A percentile compares a stretch with the other conserved stretches of the same genome.
Evolutionary conservation across 2,329 filamentous ascomycete genomes (phyloP).

Genomic region (Aspergillus phoenicis): DNA sequence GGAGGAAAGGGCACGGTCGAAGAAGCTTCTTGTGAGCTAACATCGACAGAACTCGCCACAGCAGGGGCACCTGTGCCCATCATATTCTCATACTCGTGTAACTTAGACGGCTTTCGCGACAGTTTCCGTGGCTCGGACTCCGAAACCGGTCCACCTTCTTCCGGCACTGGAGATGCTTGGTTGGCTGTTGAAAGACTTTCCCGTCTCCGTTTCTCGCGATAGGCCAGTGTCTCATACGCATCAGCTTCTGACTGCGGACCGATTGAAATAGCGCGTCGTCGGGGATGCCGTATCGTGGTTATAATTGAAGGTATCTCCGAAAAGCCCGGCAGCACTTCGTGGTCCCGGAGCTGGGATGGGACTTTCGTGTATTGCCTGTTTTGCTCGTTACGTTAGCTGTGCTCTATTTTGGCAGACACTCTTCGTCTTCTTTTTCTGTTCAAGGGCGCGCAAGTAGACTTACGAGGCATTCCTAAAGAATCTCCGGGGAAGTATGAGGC

Average conservation of each 20-base stretch:
- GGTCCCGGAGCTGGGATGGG: slow-evolving; percentile 70
- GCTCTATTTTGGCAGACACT: too few species aligned
- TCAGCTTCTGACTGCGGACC: slow-evolving; percentile 95
- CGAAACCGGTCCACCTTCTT: slow-evolving; percentile 23
- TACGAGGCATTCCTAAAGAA: slow-evolving; percentile 88
- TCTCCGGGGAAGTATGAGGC: slow-evolving; percentile 77
- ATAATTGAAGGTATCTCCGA: slow-evolving; percentile 82
- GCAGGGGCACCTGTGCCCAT: slow-evolving; percentile 67
- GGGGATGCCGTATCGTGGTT: slow-evolving; percentile 76
- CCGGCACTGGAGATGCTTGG: slow-evolving; percentile 28
- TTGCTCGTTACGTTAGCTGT: background rate
- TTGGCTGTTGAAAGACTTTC: slow-evolving; percentile 57
- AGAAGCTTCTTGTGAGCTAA: slow-evolving; percentile 31
- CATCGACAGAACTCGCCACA: slow-evolving; percentile 34
- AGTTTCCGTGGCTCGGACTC: slow-evolving; percentile 42
- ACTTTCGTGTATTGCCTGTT: slow-evolving; percentile 77
- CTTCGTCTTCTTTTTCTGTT: background rate
- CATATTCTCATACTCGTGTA: slow-evolving; percentile 70
- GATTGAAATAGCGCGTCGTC: slow-evolving; percentile 78
- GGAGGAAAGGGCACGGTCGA: slow-evolving; percentile 31
- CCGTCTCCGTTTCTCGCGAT: slow-evolving; percentile 71
- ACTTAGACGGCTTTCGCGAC: slow-evolving; percentile 50
- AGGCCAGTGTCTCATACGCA: slow-evolving; percentile 92
- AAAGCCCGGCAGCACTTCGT: slow-evolving; percentile 89
- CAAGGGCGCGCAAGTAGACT: slow-evolving; percentile 25